Conservation (phyloP, 2,329 filamentous ascomycete genomes). For the Rugonectria rugulosa region DNA sequence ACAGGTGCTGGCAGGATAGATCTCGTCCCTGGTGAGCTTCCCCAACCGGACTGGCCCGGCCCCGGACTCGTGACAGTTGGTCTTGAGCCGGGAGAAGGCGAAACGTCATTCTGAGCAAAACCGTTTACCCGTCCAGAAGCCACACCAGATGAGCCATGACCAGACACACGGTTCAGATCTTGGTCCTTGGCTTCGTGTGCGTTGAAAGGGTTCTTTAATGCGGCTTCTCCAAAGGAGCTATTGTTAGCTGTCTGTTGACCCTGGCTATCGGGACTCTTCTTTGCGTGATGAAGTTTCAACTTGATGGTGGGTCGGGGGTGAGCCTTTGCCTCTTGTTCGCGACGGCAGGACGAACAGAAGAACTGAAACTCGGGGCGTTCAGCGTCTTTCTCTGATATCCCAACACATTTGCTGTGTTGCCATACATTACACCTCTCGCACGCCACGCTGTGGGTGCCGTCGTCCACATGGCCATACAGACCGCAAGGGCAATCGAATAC, state of each 20-base stretch:
- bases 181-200: conserved; percentile 8
- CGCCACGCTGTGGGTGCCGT: conserved; percentile 90
- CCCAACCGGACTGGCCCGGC: conserved; percentile 16
- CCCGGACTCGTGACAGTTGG: not conserved
- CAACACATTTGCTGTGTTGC: conserved; percentile 95
- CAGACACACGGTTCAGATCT: conserved; percentile 17
- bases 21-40: conserved; percentile 20
- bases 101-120: conserved; percentile 24
- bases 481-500: conserved; percentile 95
- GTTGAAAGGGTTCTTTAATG: not conserved
- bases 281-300: conserved; percentile 53
- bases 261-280: conserved; percentile 14
- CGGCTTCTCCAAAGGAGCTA: not conserved
- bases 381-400: conserved; percentile 78
- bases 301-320: conserved; percentile 60
- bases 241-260: conserved; percentile 12
- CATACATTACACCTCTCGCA: conserved; percentile 95
- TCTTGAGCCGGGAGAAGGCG: conserved; percentile 4
- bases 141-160: conserved; percentile 22
- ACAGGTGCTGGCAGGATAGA: conserved; percentile 35
- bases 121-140: conserved; percentile 17
- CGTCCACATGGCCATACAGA: conserved; percentile 89
- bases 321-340: conserved; percentile 70
- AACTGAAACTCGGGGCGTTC: conserved; percentile 89
- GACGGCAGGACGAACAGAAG: conserved; percentile 79